Evolutionary conservation across 2,329 filamentous ascomycete genomes (phyloP), one percentile per base, ranked within the genome.

Genomic region (Aspergillus cejpii): DNA sequence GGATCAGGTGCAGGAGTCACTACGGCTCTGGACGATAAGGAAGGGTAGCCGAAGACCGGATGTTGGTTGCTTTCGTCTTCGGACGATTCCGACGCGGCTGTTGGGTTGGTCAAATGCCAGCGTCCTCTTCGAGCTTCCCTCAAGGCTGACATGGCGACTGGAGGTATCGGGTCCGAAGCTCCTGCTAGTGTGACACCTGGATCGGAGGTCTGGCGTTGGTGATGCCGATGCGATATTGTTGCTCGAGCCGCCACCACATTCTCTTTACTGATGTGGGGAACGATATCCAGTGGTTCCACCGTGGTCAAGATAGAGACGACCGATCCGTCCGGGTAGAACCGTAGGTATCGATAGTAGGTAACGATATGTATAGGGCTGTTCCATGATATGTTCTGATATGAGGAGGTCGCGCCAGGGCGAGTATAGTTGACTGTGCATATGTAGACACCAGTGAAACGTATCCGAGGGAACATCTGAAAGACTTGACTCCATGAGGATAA

Each of bases 361-460:
- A 98, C 89, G 47, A 97, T 94, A 63, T 94, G 89, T 27, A 97
- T 84, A 6, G 90, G 90, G 19, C 79, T 84, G 58, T 73, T 74
- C 87, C 90, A 95, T 1, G 85, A 84, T 14, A 84, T 70, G 43
- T 81, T 82, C 52, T 82, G 84, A 48, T 64, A 63, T 15, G 79
- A 76, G 2, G 81, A 83, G 8, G 83, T 76, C 47, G 85, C 85
- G 24, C 92, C 92, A 0, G 87, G 74, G 19, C 92, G 85, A 39
- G 87, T 81, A 69, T 98, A 98, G 70, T 97, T 97, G 47, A 95
- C 89, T 0, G 91, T 97, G 65, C 83, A 87, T 66, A 98, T 97
- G 71, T 98, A 98, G 68, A 88, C 85, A 20, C 92, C 92, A 59
- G 92, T 92, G 74, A 94, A 98, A 46, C 92, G 87, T 48, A 97